phyloP scores from a whole-genome alignment of 1,284 basidiomycete genomes.

The Retiboletus fuscus region DNA sequence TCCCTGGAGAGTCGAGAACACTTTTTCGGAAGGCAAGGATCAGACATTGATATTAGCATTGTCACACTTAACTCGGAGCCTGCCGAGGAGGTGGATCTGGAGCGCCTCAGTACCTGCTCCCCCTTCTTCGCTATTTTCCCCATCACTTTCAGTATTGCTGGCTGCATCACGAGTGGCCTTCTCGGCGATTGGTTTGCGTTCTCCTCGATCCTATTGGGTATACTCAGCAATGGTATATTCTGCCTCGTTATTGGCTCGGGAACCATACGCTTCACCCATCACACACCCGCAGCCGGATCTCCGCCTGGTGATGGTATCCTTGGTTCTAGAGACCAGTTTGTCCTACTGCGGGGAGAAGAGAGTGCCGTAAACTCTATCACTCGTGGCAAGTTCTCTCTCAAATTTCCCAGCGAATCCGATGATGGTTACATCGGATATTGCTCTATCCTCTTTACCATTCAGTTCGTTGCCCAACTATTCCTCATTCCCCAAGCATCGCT shows the following conservation, averaged over 20 bases:
- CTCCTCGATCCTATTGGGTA: constrained; percentile 44
- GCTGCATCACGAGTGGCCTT: constrained; percentile 37
- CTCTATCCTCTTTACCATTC: constrained; percentile 37
- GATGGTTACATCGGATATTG: constrained; percentile 36
- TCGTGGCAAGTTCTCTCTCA: constrained; percentile 37
- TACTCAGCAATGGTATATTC: constrained; percentile 43
- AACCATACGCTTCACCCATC: constrained; percentile 34
- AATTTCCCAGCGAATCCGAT: constrained; percentile 24
- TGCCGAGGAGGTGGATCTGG: constrained; percentile 11
- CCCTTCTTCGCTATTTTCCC: constrained; percentile 33
- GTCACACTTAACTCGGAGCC: constrained; percentile 28
- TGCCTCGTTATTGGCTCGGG: constrained; percentile 43
- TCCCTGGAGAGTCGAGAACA: neutral
- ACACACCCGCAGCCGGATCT: constrained; percentile 29
- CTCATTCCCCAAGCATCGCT: constrained; percentile 39
- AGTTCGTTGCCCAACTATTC: constrained; percentile 37
- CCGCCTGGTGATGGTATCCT: constrained; percentile 42
- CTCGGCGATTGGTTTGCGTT: constrained; percentile 43
- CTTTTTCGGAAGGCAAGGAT: constrained; percentile 28
- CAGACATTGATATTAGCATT: constrained; percentile 35
- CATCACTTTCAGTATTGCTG: constrained; percentile 36
- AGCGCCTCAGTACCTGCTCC: constrained; percentile 19
- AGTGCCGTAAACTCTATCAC: constrained; percentile 42
- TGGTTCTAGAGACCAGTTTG: constrained; percentile 23
- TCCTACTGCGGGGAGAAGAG: constrained; percentile 38